phyloP scores from a whole-genome alignment of 495 filamentous ascomycete genomes.

The Lophiotrema nucula region DNA sequence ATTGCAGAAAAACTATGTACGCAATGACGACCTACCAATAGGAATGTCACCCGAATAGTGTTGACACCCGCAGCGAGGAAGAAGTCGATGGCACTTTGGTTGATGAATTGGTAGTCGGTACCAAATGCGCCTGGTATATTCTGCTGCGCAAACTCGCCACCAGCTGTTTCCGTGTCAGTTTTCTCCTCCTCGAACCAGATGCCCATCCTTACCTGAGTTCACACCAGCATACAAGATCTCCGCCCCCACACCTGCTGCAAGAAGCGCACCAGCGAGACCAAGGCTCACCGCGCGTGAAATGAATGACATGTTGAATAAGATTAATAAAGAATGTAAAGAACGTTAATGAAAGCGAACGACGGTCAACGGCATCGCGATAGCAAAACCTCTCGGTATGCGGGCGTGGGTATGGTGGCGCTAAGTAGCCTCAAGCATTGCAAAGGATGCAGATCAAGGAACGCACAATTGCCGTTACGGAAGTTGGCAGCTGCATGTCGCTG shows the following conservation, averaged over 20 bases:
- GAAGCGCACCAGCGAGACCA: slow-evolving; percentile 8
- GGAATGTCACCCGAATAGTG: slow-evolving; percentile 33
- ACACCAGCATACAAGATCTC: slow-evolving; percentile 24
- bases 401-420: background rate
- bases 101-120: slow-evolving; percentile 36
- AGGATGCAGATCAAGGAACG: background rate
- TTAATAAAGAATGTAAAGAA: background rate
- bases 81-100: slow-evolving; percentile 29
- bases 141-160: slow-evolving; percentile 26
- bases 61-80: slow-evolving; percentile 30
- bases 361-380: slow-evolving; percentile 5
- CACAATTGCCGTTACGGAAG: background rate
- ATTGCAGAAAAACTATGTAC: background rate
- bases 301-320: slow-evolving; percentile 3
- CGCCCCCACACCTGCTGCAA: background rate
- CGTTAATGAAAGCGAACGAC: slow-evolving; percentile 6
- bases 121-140: slow-evolving; percentile 34
- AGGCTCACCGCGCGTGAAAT: slow-evolving; percentile 13
- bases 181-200: background rate
- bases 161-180: slow-evolving; percentile 8
- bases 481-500: background rate
- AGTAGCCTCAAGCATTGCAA: background rate
- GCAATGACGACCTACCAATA: slow-evolving; percentile 21
- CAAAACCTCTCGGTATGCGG: slow-evolving; percentile 12
- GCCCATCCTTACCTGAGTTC: slow-evolving; percentile 14